Evolutionary conservation across 805 yeast genomes (phyloP).

Genomic region (Lachancea kluyveri): DNA sequence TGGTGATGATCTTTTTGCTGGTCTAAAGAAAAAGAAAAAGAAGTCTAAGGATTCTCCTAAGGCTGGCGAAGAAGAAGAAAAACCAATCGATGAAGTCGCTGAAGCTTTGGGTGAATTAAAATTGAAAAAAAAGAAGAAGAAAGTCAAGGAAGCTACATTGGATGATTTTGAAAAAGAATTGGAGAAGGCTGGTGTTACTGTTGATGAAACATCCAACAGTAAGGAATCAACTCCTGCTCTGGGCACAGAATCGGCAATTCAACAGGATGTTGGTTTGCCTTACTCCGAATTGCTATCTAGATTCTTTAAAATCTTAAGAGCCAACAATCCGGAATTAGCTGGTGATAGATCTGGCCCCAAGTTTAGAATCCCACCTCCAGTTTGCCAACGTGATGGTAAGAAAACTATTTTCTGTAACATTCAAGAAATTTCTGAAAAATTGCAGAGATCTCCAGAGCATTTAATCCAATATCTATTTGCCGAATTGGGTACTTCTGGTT

Average conservation of each 20-base stretch:
- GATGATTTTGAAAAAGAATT: slow-evolving; percentile 85
- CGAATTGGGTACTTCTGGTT: slow-evolving; percentile 98
- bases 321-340: slow-evolving; percentile 96
- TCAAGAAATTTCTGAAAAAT: slow-evolving; percentile 86
- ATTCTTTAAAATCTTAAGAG: slow-evolving; percentile 78
- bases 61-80: slow-evolving; percentile 34
- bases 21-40: slow-evolving; percentile 84
- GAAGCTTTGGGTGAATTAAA: slow-evolving; percentile 66
- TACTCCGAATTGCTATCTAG: slow-evolving; percentile 75
- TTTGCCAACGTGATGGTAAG: slow-evolving; percentile 96
- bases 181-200: slow-evolving; percentile 83
- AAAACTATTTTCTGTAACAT: slow-evolving; percentile 95
- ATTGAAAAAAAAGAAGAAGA: slow-evolving; percentile 81
- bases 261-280: slow-evolving; percentile 52
- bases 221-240: slow-evolving; percentile 28
- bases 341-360: slow-evolving; percentile 91
- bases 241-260: slow-evolving; percentile 29
- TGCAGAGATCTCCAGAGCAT: slow-evolving; percentile 96
- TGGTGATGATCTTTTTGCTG: slow-evolving; percentile 69
- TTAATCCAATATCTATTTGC: slow-evolving; percentile 95
- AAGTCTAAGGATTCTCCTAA: slow-evolving; percentile 42
- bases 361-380: slow-evolving; percentile 96
- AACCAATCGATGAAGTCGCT: slow-evolving; percentile 39
- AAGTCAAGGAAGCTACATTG: slow-evolving; percentile 48
- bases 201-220: slow-evolving; percentile 33